Conservation (phyloP, 2,329 filamentous ascomycete genomes). For the Escovopsis sp. region DNA sequence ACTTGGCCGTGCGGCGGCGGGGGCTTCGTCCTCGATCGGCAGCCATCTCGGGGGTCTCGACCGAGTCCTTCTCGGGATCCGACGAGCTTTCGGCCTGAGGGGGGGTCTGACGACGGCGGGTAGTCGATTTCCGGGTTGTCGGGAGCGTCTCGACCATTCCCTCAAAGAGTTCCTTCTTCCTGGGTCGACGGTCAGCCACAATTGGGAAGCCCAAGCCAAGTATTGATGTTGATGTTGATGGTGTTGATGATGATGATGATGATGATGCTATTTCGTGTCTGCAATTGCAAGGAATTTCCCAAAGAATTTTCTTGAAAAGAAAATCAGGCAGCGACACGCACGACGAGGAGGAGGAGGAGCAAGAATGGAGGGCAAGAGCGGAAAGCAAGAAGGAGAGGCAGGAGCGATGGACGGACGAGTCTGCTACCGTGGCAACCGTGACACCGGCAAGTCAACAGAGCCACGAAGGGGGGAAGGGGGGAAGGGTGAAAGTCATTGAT, state of each 20-base stretch:
- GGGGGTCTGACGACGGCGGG: constrained; percentile 26
- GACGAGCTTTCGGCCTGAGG: constrained; percentile 21
- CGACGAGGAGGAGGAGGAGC: too few species aligned
- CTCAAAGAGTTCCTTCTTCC: constrained; percentile 47
- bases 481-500: background rate
- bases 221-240: too few species aligned
- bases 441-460: background rate
- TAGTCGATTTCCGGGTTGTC: constrained; percentile 20
- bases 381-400: background rate
- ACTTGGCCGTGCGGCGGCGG: constrained; percentile 35
- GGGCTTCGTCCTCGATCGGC: constrained; percentile 19
- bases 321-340: background rate
- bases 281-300: background rate
- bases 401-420: background rate
- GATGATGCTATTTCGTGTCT: background rate
- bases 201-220: background rate
- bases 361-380: background rate
- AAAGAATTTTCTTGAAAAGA: background rate
- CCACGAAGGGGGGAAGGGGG: background rate
- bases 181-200: constrained; percentile 11
- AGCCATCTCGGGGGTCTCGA: constrained; percentile 28
- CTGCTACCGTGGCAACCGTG: background rate
- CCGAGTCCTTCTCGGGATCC: constrained; percentile 36
- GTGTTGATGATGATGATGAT: too few species aligned
- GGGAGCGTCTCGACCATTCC: constrained; percentile 45